These are phyloP conservation scores for Botrytis paeoniae DNA, from an alignment of 2,329 filamentous ascomycete genomes.

Conservation along the genomic window DNA sequence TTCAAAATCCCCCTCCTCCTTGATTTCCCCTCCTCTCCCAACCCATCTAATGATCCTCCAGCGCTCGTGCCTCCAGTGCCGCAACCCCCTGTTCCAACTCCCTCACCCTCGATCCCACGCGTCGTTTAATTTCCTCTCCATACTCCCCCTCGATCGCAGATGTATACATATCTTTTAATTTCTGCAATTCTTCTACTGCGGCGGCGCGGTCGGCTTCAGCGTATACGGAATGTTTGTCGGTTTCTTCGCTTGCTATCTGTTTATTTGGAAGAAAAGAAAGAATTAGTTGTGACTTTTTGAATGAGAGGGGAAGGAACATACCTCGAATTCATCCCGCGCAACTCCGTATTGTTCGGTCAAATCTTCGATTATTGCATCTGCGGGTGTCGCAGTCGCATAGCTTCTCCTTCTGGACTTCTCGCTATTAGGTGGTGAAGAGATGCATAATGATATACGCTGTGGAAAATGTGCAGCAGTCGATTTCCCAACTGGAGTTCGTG, in stretches of 20 bases:
- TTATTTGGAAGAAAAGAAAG: fast-evolving
- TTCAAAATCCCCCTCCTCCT: background rate
- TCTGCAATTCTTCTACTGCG: conserved; percentile 45
- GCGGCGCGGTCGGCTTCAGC: conserved; percentile 45
- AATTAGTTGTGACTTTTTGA: background rate
- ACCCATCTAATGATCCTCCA: conserved; percentile 32
- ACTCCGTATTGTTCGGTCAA: conserved; percentile 37
- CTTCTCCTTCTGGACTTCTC: background rate
- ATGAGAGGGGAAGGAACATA: background rate
- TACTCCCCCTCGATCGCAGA: conserved; percentile 38
- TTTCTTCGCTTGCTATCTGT: conserved; percentile 46
- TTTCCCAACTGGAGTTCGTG: background rate
- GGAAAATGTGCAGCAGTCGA: background rate
- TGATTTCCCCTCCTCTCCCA: background rate
- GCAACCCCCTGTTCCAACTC: conserved; percentile 46
- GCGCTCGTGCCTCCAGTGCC: conserved; percentile 42
- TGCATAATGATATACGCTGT: background rate
- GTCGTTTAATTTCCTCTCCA: conserved; percentile 43
- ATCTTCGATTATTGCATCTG: conserved; percentile 6
- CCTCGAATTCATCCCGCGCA: conserved; percentile 47
- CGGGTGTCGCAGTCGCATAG: background rate
- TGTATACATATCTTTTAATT: conserved; percentile 37
- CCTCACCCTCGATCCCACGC: conserved; percentile 45
- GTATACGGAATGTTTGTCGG: conserved; percentile 45
- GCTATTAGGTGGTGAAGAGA: fast-evolving